Evolutionary conservation across 257 asterid genomes (phyloP).

Genomic region (Datura wrightii): DNA sequence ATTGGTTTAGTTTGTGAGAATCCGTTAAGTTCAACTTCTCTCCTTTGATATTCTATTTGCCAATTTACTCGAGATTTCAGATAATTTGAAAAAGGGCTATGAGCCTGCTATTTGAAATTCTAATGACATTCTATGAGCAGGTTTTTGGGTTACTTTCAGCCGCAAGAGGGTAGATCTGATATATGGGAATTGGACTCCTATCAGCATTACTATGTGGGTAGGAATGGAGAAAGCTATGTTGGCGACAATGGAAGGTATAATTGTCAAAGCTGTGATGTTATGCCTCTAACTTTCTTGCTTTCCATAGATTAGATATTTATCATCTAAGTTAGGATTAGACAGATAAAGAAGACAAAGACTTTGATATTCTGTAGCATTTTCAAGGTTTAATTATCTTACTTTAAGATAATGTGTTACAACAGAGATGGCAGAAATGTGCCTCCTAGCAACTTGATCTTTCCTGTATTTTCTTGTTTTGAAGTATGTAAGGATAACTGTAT

Average conservation of each 20-base stretch:
- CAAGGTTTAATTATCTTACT: background rate
- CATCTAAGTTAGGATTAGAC: constrained; percentile 10
- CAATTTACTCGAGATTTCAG: background rate
- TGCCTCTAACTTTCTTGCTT: background rate
- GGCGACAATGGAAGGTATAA: constrained; percentile 66
- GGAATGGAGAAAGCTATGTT: constrained; percentile 57
- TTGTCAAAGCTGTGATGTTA: background rate
- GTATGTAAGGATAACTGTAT: constrained; percentile 31
- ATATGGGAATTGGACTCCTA: constrained; percentile 85
- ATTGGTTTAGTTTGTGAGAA: constrained; percentile 29
- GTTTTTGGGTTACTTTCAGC: constrained; percentile 93
- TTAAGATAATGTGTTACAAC: constrained; percentile 4
- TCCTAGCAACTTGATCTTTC: constrained; percentile 12
- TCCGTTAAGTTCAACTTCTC: constrained; percentile 15
- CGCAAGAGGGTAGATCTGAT: constrained; percentile 80
- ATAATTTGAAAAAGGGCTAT: background rate
- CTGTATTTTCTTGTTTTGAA: constrained; percentile 36
- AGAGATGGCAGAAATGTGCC: constrained; percentile 20
- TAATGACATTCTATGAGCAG: constrained; percentile 52
- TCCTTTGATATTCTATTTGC: background rate
- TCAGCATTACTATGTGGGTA: constrained; percentile 60
- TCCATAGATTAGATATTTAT: background rate
- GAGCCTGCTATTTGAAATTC: constrained; percentile 24
- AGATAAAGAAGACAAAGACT: background rate
- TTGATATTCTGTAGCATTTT: background rate